Evolutionary conservation across 345 rosid genomes (phyloP), one percentile per base, ranked within the genome.

Genomic region (Triadica sebifera): DNA sequence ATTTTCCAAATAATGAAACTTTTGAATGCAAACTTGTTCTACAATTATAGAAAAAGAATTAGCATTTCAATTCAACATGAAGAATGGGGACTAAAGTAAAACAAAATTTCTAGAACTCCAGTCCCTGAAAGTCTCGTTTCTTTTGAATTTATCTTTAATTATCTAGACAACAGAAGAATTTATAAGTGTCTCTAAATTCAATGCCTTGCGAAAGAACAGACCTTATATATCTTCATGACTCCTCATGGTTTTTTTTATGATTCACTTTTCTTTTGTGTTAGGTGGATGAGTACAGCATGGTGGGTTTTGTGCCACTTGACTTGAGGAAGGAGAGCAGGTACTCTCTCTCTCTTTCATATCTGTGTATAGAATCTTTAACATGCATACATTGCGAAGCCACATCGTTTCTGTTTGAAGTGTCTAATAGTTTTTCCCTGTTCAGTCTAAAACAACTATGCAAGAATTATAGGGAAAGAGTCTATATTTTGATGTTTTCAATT

Each of bases 231-330:
- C 10, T 15, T 34, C 15, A 37, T 13, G 17, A 62, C 11, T 38
- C 15, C 3, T 13, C 4, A 37, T 4, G 34, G 34, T 34, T 37
- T 56, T 11, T 24, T 55, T 19, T 24, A 65, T n/a, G 25, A 15
- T 9, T 69, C 20, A 62, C 39, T 16, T 49, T 29, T 57, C 70
- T n/a, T 41, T 70, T 45, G 39, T 81, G 20, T 56, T 77, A 91
- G 99, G 91, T 93, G 71, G 93, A 92, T 74, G 88, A 91, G 64
- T 95, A 83, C 79, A 85, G 87, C 87, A 93, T 91, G 98, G 98
- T 93, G 82, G 90, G 90, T 83, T 91, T 95, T 74, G 74, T 87
- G 73, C 98, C 94, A 2, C 89, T 91, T 37, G 87, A 93, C 84
- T 78, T 93, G 76, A 86, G 89, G 79, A 93, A 91, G 86, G 93